Evolutionary conservation across 2,329 filamentous ascomycete genomes (phyloP).

Genomic region (Leptographium radiaticola): DNA sequence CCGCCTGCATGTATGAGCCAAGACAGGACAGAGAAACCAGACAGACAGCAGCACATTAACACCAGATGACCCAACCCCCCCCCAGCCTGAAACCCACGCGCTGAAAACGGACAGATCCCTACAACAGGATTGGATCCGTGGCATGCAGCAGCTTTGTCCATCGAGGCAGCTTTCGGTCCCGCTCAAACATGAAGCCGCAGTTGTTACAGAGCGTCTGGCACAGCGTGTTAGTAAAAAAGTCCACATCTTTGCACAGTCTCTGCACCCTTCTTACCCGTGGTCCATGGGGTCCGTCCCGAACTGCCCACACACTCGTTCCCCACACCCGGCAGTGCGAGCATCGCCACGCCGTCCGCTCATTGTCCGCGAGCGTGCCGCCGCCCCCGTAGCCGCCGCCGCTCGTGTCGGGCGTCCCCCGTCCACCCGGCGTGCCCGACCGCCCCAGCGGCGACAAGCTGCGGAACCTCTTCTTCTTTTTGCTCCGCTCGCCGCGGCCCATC

Average conservation of each 20-base stretch:
- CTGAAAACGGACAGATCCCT: not conserved
- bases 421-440: slow-evolving; percentile 53
- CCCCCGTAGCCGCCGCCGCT: slow-evolving; percentile 57
- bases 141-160: slow-evolving; percentile 60
- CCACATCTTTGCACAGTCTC: slow-evolving; percentile 2
- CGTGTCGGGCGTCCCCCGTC: slow-evolving; percentile 69
- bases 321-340: slow-evolving; percentile 80
- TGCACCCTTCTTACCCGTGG: slow-evolving; percentile 50
- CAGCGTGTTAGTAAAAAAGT: slow-evolving; percentile 2
- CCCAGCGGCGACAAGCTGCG: slow-evolving; percentile 72
- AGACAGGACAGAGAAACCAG: not conserved
- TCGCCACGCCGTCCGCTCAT: slow-evolving; percentile 72
- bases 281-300: slow-evolving; percentile 78
- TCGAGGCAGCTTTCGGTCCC: slow-evolving; percentile 68
- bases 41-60: not conserved
- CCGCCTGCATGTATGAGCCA: not conserved
- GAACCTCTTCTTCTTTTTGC: slow-evolving; percentile 91
- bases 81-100: not conserved
- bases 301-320: slow-evolving; percentile 87
- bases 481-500: slow-evolving; percentile 83
- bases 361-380: slow-evolving; percentile 54
- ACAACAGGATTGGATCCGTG: slow-evolving; percentile 15
- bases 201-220: slow-evolving; percentile 76
- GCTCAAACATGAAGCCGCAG: slow-evolving; percentile 80
- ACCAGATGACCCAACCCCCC: not conserved